phyloP scores from a whole-genome alignment of 805 yeast species.

The Grigorovia humatica region DNA sequence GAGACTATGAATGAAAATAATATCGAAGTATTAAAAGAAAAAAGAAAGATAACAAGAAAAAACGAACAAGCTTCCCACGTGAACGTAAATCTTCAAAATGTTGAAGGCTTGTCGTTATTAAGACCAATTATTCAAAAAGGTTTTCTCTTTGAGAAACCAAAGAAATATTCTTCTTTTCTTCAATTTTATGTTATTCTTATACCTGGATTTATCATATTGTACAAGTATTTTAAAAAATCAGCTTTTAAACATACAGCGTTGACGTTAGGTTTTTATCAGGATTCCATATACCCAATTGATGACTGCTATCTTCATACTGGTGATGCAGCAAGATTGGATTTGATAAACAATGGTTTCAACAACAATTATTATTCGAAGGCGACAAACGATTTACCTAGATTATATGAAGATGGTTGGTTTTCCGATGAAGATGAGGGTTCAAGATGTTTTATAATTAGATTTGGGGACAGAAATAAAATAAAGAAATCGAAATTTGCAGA shows the following conservation, averaged over 20 bases:
- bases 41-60: constrained; percentile 36
- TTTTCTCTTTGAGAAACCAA: constrained; percentile 53
- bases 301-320: constrained; percentile 75
- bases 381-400: constrained; percentile 51
- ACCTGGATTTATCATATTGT: constrained; percentile 60
- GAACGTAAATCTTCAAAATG: constrained; percentile 37
- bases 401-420: constrained; percentile 75
- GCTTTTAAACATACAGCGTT: background rate
- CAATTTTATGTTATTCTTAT: constrained; percentile 53
- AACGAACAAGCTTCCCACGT: constrained; percentile 43
- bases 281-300: constrained; percentile 41
- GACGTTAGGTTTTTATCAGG: constrained; percentile 20
- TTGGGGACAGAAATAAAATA: constrained; percentile 42
- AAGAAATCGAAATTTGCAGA: constrained; percentile 20
- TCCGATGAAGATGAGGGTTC: constrained; percentile 68
- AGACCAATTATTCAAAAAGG: constrained; percentile 58
- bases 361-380: constrained; percentile 44
- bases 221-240: constrained; percentile 30
- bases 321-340: constrained; percentile 43
- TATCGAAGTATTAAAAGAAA: constrained; percentile 20
- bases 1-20: constrained; percentile 35
- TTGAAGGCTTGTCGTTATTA: constrained; percentile 48
- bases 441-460: constrained; percentile 79
- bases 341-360: constrained; percentile 37
- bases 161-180: constrained; percentile 56